Percentiles rank a stretch among this genome's conserved stretches.
Conservation (phyloP, 164 flowering plant species). For the grape (Vitis vinifera) region ASM3070453v1 NC_081808.1:5867001-5867500, state of each 20-base stretch:
- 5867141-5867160: too few species aligned
- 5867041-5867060: too few species aligned
- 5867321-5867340: slow-evolving; percentile 3
- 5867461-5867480: background rate
- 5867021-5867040: too few species aligned
- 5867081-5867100: too few species aligned
- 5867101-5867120: too few species aligned
- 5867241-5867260: slow-evolving; percentile 32
- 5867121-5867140: too few species aligned
- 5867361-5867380: background rate
- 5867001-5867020: too few species aligned
- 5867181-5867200: background rate
- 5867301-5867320: slow-evolving; percentile 9
- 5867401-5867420: background rate
- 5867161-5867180: background rate
- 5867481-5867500: background rate
- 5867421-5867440: background rate
- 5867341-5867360: slow-evolving; percentile 1
- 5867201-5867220: slow-evolving; percentile 15
- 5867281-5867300: slow-evolving; percentile 8
- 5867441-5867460: background rate
- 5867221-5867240: slow-evolving; percentile 26
- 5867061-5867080: too few species aligned
- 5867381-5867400: background rate
- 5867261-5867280: slow-evolving; percentile 17